These are phyloP conservation scores for Mycena citricolor DNA, from an alignment of 1,284 basidiomycete species.

Conservation along the genomic window DNA sequence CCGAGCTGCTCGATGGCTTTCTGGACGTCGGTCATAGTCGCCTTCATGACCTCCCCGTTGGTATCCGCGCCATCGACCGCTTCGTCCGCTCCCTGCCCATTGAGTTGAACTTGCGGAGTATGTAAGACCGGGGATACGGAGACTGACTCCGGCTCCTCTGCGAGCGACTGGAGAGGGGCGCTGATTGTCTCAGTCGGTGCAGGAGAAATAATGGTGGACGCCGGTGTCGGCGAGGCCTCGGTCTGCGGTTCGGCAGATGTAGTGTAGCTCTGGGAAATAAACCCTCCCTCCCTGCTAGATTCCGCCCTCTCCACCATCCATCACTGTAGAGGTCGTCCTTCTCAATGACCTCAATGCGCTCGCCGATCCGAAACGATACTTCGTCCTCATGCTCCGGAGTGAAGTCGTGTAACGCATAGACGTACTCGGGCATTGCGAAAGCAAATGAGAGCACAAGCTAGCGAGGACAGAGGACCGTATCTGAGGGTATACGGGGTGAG, in stretches of 20 bases:
- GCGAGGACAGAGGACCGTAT: neutral
- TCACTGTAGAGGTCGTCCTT: slow-evolving; percentile 93
- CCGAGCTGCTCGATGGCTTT: slow-evolving; percentile 81
- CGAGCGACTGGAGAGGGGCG: slow-evolving; percentile 17
- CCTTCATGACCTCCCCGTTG: slow-evolving; percentile 69
- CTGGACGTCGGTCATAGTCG: slow-evolving; percentile 86
- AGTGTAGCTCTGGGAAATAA: slow-evolving; percentile 92
- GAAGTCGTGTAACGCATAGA: slow-evolving; percentile 87
- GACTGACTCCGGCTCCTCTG: slow-evolving; percentile 18
- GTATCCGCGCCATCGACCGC: slow-evolving; percentile 30
- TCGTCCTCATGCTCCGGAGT: slow-evolving; percentile 93
- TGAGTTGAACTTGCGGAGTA: slow-evolving; percentile 36
- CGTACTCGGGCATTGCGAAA: slow-evolving; percentile 47
- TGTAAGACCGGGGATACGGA: slow-evolving; percentile 33
- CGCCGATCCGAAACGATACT: slow-evolving; percentile 83
- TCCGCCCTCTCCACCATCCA: slow-evolving; percentile 99
- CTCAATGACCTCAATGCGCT: slow-evolving; percentile 88
- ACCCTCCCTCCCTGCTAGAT: slow-evolving; percentile 78
- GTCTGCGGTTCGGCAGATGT: slow-evolving; percentile 46
- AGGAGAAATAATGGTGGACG: slow-evolving; percentile 34
- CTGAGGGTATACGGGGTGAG: too few species aligned
- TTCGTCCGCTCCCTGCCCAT: slow-evolving; percentile 33
- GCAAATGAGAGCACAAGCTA: slow-evolving; percentile 1
- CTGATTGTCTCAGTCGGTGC: slow-evolving; percentile 41
- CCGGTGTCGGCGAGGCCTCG: too few species aligned